Percentiles rank a stretch among this genome's conserved stretches.
Conservation (phyloP, 2,329 filamentous ascomycete species). For the Cordyceps sp. region DNA sequence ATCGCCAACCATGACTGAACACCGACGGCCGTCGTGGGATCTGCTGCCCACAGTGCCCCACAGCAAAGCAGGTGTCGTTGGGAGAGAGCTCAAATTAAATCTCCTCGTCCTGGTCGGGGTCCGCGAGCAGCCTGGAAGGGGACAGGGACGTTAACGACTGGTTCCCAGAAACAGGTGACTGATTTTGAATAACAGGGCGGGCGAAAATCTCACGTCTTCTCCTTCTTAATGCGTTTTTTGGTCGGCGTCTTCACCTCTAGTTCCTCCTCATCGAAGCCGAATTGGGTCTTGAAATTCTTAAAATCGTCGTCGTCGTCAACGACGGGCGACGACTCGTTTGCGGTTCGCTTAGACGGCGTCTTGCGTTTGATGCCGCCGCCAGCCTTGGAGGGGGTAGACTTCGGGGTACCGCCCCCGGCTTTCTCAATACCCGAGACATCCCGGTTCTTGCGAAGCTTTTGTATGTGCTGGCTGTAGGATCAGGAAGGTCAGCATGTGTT, state of each 20-base stretch:
- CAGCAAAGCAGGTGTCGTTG: too few relatives aligned
- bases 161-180: too few relatives aligned
- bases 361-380: not conserved
- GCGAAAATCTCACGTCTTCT: not conserved
- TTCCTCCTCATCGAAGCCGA: slow-evolving; percentile 3
- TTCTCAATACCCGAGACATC: slow-evolving; percentile 11
- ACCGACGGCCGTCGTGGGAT: too few relatives aligned
- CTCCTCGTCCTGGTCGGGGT: too few relatives aligned
- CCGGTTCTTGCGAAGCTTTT: slow-evolving; percentile 23
- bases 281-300: slow-evolving; percentile 10
- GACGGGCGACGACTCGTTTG: slow-evolving; percentile 4
- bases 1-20: too few relatives aligned
- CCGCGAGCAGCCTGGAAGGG: too few relatives aligned
- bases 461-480: slow-evolving; percentile 24
- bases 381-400: slow-evolving; percentile 4
- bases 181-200: too few relatives aligned
- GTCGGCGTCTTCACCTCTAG: not conserved
- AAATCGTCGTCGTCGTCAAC: slow-evolving; percentile 8
- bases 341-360: not conserved
- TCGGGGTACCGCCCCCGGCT: slow-evolving; percentile 3
- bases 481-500: slow-evolving; percentile 4
- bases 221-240: slow-evolving; percentile 9
- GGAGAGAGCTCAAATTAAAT: too few relatives aligned
- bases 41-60: too few relatives aligned
- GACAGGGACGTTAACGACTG: too few relatives aligned